A percentile compares a stretch with the other conserved stretches of the same genome.
phyloP scores from a whole-genome alignment of 345 rosid genomes.

The Camelina hispida region DNA sequence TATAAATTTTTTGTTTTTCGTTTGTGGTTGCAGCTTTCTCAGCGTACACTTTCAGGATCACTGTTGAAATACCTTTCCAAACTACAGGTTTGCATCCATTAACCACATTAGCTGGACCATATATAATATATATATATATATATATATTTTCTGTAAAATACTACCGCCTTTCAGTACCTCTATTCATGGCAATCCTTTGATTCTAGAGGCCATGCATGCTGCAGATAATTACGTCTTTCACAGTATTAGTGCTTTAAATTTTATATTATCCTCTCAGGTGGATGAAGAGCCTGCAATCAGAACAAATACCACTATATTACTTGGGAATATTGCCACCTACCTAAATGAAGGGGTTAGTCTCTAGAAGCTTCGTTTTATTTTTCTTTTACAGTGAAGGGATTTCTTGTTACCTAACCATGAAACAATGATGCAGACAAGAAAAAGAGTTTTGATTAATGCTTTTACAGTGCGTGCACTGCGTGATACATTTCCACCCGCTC shows the following conservation, averaged over 20 bases:
- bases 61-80: conserved; percentile 93
- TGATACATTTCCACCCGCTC: conserved; percentile 96
- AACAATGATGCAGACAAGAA: conserved; percentile 72
- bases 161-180: background rate
- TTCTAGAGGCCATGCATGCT: background rate
- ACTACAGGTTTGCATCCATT: conserved; percentile 67
- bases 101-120: conserved; percentile 19
- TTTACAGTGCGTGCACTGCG: conserved; percentile 97
- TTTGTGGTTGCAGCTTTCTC: conserved; percentile 79
- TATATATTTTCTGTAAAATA: background rate
- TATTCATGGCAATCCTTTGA: conserved; percentile 5
- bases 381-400: conserved; percentile 1
- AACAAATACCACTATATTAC: conserved; percentile 97
- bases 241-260: conserved; percentile 12
- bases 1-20: conserved; percentile 27
- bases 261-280: conserved; percentile 60
- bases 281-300: conserved; percentile 99
- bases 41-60: conserved; percentile 91
- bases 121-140: background rate
- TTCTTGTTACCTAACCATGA: conserved; percentile 35
- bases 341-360: conserved; percentile 89
- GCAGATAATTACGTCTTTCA: background rate
- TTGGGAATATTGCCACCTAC: conserved; percentile 90
- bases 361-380: conserved; percentile 11
- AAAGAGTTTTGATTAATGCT: conserved; percentile 95